phyloP scores from a whole-genome alignment of 2,329 filamentous ascomycete genomes.

The Bipolaris sorokiniana region DNA sequence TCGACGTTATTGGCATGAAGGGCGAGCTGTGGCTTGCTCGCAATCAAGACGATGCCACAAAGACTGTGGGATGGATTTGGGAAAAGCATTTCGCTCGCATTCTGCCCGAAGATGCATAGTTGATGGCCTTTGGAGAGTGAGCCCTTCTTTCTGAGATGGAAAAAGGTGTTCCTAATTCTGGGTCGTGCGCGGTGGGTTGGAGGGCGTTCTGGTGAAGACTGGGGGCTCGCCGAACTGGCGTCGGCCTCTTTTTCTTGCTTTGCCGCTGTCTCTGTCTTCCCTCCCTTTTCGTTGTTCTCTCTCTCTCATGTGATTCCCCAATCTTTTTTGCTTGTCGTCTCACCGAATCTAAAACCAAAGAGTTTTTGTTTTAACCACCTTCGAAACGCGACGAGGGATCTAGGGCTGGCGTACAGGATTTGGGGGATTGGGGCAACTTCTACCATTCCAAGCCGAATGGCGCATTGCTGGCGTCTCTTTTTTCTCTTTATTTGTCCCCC shows the following conservation, averaged over 20 bases:
- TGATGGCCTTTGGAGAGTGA: not conserved
- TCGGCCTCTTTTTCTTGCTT: not conserved
- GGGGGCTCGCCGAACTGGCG: not conserved
- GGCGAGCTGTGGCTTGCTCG: slow-evolving; percentile 97
- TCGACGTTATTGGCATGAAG: slow-evolving; percentile 84
- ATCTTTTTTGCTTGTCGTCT: not conserved
- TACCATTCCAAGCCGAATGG: not conserved
- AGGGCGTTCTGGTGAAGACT: slow-evolving; percentile 5
- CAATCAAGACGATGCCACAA: slow-evolving; percentile 87
- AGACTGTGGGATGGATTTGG: slow-evolving; percentile 96
- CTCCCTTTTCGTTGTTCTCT: not conserved
- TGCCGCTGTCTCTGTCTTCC: not conserved
- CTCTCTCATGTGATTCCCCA: slow-evolving; percentile 26
- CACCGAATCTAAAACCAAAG: not conserved
- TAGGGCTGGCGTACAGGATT: slow-evolving; percentile 11
- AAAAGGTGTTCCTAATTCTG: not conserved
- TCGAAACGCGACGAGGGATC: slow-evolving; percentile 7
- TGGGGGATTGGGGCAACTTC: not conserved
- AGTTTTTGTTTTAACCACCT: not conserved
- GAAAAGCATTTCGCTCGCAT: slow-evolving; percentile 83
- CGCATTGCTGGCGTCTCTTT: slow-evolving; percentile 12
- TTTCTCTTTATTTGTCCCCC: not conserved
- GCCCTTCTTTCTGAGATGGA: not conserved
- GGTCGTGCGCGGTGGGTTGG: not conserved
- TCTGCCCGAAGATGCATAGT: slow-evolving; percentile 44